Percentiles rank a stretch among this genome's conserved stretches.
phyloP scores from a whole-genome alignment of 1,284 basidiomycete species.

The Puccinia coronata region DNA sequence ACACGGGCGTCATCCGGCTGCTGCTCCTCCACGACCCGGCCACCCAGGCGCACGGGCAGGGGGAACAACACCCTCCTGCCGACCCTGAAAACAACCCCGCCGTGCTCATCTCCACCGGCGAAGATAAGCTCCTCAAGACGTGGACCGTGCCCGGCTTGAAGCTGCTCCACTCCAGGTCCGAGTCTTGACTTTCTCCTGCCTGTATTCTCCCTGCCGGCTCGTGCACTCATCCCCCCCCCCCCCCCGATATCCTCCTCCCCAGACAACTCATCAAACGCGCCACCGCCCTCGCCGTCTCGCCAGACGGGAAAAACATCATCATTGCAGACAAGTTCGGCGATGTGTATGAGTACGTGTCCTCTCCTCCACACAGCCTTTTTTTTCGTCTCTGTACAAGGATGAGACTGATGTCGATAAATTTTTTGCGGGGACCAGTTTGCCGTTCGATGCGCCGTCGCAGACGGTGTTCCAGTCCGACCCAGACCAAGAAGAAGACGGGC shows the following conservation, averaged over 20 bases:
- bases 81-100: too few species aligned
- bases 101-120: conserved; percentile 30
- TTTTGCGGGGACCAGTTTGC: conserved; percentile 18
- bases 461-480: conserved; percentile 40
- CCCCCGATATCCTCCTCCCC: background rate
- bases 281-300: conserved; percentile 41
- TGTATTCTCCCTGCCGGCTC: too few species aligned
- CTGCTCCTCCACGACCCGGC: conserved; percentile 44
- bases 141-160: conserved; percentile 37
- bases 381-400: background rate
- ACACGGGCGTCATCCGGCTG: conserved; percentile 32
- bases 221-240: too few species aligned
- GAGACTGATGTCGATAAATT: too few species aligned
- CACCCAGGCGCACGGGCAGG: too few species aligned
- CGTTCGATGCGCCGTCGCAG: conserved; percentile 41
- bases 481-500: conserved; percentile 24
- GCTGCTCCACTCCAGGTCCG: conserved; percentile 39
- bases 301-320: conserved; percentile 46
- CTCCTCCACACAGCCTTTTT: background rate
- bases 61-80: too few species aligned
- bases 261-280: conserved; percentile 44
- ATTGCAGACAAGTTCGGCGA: conserved; percentile 49
- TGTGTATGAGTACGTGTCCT: conserved; percentile 41
- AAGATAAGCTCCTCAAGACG: conserved; percentile 47
- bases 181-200: background rate